These are phyloP conservation scores for Penicillium sp. DNA, from an alignment of 2,329 filamentous ascomycete species.

Conservation along the genomic window DNA sequence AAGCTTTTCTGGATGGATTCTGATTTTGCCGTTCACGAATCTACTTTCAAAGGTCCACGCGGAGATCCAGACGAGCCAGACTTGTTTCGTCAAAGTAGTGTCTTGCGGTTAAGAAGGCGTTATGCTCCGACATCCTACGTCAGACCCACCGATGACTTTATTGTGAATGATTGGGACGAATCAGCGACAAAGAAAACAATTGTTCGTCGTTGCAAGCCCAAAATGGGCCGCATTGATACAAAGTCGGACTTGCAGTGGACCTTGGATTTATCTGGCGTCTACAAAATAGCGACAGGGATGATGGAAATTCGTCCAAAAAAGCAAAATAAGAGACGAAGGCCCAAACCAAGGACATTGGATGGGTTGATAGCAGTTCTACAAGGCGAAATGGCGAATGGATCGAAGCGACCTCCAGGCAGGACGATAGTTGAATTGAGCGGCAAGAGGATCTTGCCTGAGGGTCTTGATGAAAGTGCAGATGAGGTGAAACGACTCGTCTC, in stretches of 20 bases:
- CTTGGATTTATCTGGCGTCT: slow-evolving; percentile 25
- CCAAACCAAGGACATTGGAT: slow-evolving; percentile 20
- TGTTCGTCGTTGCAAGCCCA: slow-evolving; percentile 5
- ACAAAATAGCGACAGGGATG: slow-evolving; percentile 22
- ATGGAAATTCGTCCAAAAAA: slow-evolving; percentile 1
- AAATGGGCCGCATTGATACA: slow-evolving; percentile 11
- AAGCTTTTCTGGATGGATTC: slow-evolving; percentile 40
- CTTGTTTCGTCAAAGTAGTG: slow-evolving; percentile 15
- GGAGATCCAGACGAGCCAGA: slow-evolving; percentile 15
- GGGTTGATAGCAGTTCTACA: slow-evolving; percentile 26
- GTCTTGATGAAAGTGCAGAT: slow-evolving; percentile 39
- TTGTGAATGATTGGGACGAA: slow-evolving; percentile 43
- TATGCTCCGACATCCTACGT: slow-evolving; percentile 12
- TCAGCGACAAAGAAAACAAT: slow-evolving; percentile 16
- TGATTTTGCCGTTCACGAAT: slow-evolving; percentile 37
- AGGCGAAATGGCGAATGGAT: slow-evolving; percentile 6
- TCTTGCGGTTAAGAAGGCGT: slow-evolving; percentile 27
- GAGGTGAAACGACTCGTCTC: slow-evolving; percentile 32
- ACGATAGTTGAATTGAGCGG: slow-evolving; percentile 39
- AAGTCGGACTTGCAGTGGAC: slow-evolving; percentile 29
- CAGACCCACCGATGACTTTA: slow-evolving; percentile 30
- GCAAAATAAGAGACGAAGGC: not conserved
- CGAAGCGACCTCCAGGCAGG: slow-evolving; percentile 17
- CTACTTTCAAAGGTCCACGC: slow-evolving; percentile 29
- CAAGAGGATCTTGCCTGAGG: slow-evolving; percentile 30